Evolutionary conservation across 2,329 filamentous ascomycete species (phyloP), one percentile per base, ranked within the genome.

Genomic region (Hymenoscyphus scutula): DNA sequence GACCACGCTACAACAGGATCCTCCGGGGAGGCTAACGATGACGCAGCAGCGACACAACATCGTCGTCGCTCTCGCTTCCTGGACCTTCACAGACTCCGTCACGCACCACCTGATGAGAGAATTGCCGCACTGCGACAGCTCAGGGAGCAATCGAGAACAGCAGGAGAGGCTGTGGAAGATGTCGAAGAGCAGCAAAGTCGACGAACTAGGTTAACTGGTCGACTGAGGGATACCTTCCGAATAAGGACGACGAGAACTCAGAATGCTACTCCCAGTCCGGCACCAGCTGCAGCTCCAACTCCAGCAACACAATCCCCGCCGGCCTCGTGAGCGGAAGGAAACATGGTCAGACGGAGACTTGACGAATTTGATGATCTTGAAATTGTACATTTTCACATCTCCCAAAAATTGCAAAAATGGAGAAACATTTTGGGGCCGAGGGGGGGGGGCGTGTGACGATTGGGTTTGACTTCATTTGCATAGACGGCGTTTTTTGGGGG

Each of bases 61-160:
- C 76, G 78, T 45, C 79, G 84, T 25, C 70, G 80, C 4, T 82
- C 82, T 0, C 80, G 84, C 3, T 71, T 87, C 4, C 77, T 87
- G 48, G 84, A 88, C 67, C 76, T 86, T 54, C 80, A 83, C 65
- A 76, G 82, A 53, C 75, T 88, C 19, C 80, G 85, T 11, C 79
- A 86, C 63, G 84, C 84, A n/a, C 77, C 84, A 0, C 78, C 81
- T 3, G 83, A 87, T 67, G 85, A 88, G 73, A 83, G 84, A n/a
- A 84, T 88, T 60, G 83, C 82, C 60, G 82, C 80, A 5, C 76
- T 88, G 5, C 78, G 85, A 38, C 80, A 80, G 59, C 77, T 81
- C 55, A 45, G 78, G 77, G 67, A 78, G 77, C 64, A 76, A 74
- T 65, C 70, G 25, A 67, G 65, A 53, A 61, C 60, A 32, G 68